Conservation (phyloP, 176 grass and related monocot genomes). For the Panicum miliaceum region DNA sequence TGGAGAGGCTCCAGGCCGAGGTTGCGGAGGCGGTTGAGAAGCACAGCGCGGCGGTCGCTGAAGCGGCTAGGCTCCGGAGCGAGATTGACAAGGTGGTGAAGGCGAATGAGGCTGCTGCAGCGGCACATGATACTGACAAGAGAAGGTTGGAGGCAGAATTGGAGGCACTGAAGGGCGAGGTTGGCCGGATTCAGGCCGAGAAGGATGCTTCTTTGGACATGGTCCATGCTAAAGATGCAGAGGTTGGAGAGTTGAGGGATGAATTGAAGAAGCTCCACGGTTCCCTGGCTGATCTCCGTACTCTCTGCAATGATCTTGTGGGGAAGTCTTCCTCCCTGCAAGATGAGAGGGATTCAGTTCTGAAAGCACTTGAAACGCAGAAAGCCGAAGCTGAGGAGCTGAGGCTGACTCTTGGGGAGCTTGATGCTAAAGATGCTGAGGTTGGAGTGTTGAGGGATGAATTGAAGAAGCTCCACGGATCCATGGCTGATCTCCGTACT, state of each 20-base stretch:
- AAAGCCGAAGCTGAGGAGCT: conserved; percentile 14
- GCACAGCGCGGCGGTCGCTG: neutral
- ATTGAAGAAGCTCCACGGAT: too few species aligned
- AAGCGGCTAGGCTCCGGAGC: neutral
- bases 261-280: conserved; percentile 12
- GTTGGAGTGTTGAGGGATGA: too few species aligned
- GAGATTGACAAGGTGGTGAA: conserved; percentile 14
- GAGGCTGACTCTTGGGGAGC: too few species aligned
- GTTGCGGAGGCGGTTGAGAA: neutral
- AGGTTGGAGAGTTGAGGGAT: conserved; percentile 28
- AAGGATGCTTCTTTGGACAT: conserved; percentile 39
- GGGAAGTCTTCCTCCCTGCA: conserved; percentile 5
- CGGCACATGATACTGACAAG: conserved; percentile 5
- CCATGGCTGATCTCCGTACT: too few species aligned
- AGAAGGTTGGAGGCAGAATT: neutral
- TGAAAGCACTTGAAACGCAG: conserved; percentile 35
- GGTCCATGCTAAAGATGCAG: conserved; percentile 33
- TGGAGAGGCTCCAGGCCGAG: neutral
- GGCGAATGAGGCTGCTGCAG: conserved; percentile 11
- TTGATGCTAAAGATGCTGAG: too few species aligned
- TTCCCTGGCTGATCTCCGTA: conserved; percentile 9
- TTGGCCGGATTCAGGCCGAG: conserved; percentile 37
- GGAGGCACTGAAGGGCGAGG: neutral
- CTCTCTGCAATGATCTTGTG: neutral
- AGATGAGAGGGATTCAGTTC: conserved; percentile 32